Evolutionary conservation across 768 basidiomycete species (phyloP), one percentile per base, ranked within the genome.

Genomic region (Neoboletus magnificus): DNA sequence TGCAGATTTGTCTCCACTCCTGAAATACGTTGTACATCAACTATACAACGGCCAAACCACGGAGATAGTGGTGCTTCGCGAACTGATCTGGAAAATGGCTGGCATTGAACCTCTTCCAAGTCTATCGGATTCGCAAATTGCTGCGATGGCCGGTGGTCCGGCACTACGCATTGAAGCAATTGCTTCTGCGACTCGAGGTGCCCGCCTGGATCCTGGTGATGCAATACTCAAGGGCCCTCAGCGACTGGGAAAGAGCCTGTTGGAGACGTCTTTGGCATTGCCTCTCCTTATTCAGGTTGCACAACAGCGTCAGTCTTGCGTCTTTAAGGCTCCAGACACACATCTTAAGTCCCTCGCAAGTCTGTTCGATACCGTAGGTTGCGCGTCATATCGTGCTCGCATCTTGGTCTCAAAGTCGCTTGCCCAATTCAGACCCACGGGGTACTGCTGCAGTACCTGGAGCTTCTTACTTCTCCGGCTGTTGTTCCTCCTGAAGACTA

Each of bases 41-140:
- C 78, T 98, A 30, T 83, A 89, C 66, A 83, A 84, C 44, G 86
- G 85, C 35, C 86, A 93, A 66, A 83, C 91, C 1, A 87, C 89
- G 12, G 94, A 98, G 64, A 86, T 98, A 42, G 82, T 94, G 22
- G 90, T 98, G 23, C 77, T 99, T n/a, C 84, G 89, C 32, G 93
- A 96, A 65, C 75, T 99, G 48, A 92, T 98, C 48, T 89, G 86
- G 82, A 91, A 93, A 68, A 96, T 98, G 93, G 89, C 93, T 6
- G 93, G 91, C 4, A 91, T 97, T 55, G 89, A 96, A 64, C 92
- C 93, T 4, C 76, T 97, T 48, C 91, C 92, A 0, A 93, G 87
- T 68, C 75, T 98, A 36, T 91, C 93, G 0, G 93, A 97, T 57
- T 78, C 85, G 0, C 95, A 98, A 70, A 84, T 98, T 49, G 71